Base-by-base conservation (phyloP, 2,329 filamentous ascomycete genomes). In the Trichoderma breve region DNA sequence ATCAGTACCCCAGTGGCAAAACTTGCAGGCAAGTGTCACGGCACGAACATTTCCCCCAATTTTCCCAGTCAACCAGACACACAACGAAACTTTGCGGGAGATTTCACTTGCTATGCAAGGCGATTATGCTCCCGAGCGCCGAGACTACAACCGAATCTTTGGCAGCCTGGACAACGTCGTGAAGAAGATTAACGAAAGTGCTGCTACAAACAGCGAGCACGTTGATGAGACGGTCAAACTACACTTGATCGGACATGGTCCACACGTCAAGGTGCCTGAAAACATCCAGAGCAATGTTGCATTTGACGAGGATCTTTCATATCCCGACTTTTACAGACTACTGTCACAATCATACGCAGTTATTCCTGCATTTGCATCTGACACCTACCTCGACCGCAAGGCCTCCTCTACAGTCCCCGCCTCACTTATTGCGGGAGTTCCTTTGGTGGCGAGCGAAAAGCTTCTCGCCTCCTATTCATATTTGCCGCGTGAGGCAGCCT, bases 361-460 rank as follows among this genome's bases (percentile, higher is more conserved):
- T 21, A 69, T 69, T 60, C 66, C 66, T 34, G 66, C 66, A 28
- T 69, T 69, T 69, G 66, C 66, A n/a, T 69, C 66, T 6, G 66
- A 69, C 3, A 69, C 66, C n/a, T 69, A 69, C 39, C 58, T 69
- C 36, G 66, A 69, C 30, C 66, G 66, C 36, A 69, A 69, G 21
- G 66, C 66, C 8, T 69, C 66, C 26, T 69, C 66, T n/a, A 69
- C 66, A 21, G 66, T 69, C 8, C 66, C 66, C 18, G 66, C 66
- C 26, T 69, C 66, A 4, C 66, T 69, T 11, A 69, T 69, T 24
- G 66, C 66, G 43, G 66, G 66, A 34, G 66, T 69, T 51, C 66
- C 66, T 34, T 51, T 69, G 26, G 66, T 69, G 28, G 66, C 66
- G 18, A 61, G 9, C 15, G 66, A 69, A 32, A 61, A 61, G 28